These are phyloP conservation scores for Aschersonia sp. DNA, from an alignment of 2,329 filamentous ascomycete species.

Conservation along the genomic window DNA sequence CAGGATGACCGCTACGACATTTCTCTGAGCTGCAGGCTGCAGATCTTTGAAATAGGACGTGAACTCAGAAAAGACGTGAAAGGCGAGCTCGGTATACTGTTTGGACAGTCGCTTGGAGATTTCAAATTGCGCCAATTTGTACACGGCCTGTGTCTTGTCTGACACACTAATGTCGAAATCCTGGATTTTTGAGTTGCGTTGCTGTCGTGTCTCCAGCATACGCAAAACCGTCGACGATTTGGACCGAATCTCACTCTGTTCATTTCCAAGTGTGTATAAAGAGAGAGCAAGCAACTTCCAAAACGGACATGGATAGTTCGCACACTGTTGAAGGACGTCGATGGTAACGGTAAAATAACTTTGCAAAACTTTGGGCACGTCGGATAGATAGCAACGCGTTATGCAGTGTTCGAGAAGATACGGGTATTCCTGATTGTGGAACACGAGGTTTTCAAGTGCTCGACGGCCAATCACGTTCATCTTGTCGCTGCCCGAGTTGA, in stretches of 20 bases:
- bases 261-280: conserved; percentile 83
- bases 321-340: conserved; percentile 68
- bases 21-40: conserved; percentile 69
- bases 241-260: conserved; percentile 75
- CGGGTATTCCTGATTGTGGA: conserved; percentile 77
- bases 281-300: conserved; percentile 85
- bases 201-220: conserved; percentile 66
- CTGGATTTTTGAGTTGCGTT: conserved; percentile 73
- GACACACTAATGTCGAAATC: conserved; percentile 98
- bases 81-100: conserved; percentile 78
- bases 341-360: conserved; percentile 93
- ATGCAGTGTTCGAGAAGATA: conserved; percentile 84
- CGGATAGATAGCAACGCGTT: conserved; percentile 74
- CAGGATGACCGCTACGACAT: conserved; percentile 84
- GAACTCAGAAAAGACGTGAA: conserved; percentile 92
- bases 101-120: conserved; percentile 82
- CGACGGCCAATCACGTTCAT: conserved; percentile 81
- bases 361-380: conserved; percentile 68
- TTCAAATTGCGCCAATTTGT: conserved; percentile 94
- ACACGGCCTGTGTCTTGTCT: conserved; percentile 95
- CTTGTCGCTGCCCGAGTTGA: conserved; percentile 79
- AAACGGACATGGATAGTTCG: conserved; percentile 72
- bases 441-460: conserved; percentile 76
- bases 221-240: conserved; percentile 74
- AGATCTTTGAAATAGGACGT: conserved; percentile 85